These are phyloP conservation scores for Fragaria nilgerrensis DNA, from an alignment of 306 rosid species.

Conservation along the genomic window DNA sequence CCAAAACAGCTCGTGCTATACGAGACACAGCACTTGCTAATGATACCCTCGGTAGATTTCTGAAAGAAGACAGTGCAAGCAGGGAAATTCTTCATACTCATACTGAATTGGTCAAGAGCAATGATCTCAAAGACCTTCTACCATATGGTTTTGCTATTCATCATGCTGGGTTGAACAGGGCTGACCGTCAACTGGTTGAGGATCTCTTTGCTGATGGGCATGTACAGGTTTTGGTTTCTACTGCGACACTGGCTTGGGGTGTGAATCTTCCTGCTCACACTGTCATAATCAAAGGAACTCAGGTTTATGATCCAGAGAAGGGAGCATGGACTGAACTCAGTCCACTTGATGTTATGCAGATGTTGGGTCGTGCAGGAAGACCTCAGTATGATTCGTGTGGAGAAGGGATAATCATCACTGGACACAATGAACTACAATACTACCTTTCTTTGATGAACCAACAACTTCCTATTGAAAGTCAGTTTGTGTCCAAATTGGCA, in stretches of 20 bases:
- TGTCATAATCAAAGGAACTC: slow-evolving; percentile 93
- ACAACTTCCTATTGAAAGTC: slow-evolving; percentile 96
- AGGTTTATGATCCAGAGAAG: slow-evolving; percentile 88
- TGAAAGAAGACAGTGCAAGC: slow-evolving; percentile 96
- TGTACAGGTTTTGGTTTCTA: slow-evolving; percentile 91
- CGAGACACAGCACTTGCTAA: slow-evolving; percentile 92
- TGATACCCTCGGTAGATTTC: slow-evolving; percentile 88
- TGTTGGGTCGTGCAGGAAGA: slow-evolving; percentile 98
- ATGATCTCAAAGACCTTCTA: slow-evolving; percentile 90
- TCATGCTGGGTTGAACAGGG: slow-evolving; percentile 92
- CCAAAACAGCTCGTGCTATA: slow-evolving; percentile 98
- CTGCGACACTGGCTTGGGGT: slow-evolving; percentile 99
- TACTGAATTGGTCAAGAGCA: slow-evolving; percentile 90
- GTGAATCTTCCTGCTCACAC: slow-evolving; percentile 93
- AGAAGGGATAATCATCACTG: slow-evolving; percentile 89
- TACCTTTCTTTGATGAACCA: slow-evolving; percentile 96
- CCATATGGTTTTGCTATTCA: slow-evolving; percentile 97
- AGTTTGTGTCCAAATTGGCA: slow-evolving; percentile 88
- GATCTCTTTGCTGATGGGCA: slow-evolving; percentile 95
- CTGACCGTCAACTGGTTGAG: slow-evolving; percentile 93
- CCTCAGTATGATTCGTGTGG: slow-evolving; percentile 89
- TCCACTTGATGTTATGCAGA: slow-evolving; percentile 95
- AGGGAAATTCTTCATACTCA: slow-evolving; percentile 94
- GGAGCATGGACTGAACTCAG: slow-evolving; percentile 98
- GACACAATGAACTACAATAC: slow-evolving; percentile 87